Base-by-base conservation (phyloP, 1,284 basidiomycete species). In the Coniferiporia sulphurascens region DNA sequence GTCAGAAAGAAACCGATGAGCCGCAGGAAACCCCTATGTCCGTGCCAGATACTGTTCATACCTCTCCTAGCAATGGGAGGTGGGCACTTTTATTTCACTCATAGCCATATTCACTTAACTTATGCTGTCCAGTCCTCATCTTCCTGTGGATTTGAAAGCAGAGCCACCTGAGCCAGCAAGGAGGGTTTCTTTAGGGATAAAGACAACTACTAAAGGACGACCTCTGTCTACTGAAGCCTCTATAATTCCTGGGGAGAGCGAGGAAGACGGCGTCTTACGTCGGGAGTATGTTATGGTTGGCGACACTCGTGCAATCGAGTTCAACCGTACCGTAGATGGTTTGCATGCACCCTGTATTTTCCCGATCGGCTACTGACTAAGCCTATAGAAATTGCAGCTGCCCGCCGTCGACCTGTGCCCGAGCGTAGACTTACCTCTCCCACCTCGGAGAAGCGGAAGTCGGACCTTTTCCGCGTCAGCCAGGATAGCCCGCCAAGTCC, bases 231-330 rank as follows among this genome's bases (percentile, higher is more conserved):
- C 80, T 0, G 87, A 91, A 60, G 82, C 78, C 0, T 89, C 87
- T 0, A 71, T 82, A 56, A 89, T 90, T 55, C 87, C 87, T n/a
- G 89, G 88, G 5, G 89, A 91, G 70, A 87, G 85, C 0, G 89
- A 91, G 66, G 88, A 91, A 68, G 88, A 91, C 68, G 87, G 87
- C 0, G 73, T 85, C 46, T 74, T 91, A 19, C 75, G 88, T 27
- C 76, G 85, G 48, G 89, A 91, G 66, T 92, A 92, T 63, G 89
- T 91, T 1, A 77, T 92, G 1, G 86, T 92, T 3, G 87, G 82
- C 3, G 87, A 92, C 69, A 83, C 82, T 21, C 78, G 82, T 52
- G 86, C 86, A 3, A 83, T 91, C 0, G 89, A 91, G 65, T 88
- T 91, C 65, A 86, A 85, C 68, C 81, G 81, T n/a, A 82, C 85